These are phyloP conservation scores for Hypholoma sublateritium DNA, from an alignment of 768 basidiomycete species.

Conservation along the genomic window DNA sequence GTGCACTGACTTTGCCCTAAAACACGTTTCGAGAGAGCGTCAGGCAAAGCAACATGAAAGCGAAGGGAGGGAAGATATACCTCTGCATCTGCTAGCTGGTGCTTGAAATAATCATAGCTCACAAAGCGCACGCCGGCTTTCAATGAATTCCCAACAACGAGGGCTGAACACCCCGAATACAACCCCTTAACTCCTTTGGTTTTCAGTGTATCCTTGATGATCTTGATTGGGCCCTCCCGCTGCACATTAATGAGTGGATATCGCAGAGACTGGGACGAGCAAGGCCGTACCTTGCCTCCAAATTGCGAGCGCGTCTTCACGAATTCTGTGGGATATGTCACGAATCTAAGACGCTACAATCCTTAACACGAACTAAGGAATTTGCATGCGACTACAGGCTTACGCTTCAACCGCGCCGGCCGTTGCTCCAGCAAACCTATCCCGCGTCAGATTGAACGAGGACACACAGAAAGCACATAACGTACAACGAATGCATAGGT, in stretches of 20 bases:
- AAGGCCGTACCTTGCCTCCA: slow-evolving; percentile 59
- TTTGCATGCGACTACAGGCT: slow-evolving; percentile 26
- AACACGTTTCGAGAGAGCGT: not conserved
- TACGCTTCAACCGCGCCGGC: slow-evolving; percentile 94
- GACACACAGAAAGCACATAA: not conserved
- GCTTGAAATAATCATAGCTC: slow-evolving; percentile 92
- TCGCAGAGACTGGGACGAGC: not conserved
- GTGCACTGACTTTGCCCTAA: slow-evolving; percentile 89
- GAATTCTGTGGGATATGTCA: slow-evolving; percentile 89
- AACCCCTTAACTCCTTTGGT: slow-evolving; percentile 79
- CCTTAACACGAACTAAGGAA: slow-evolving; percentile 26
- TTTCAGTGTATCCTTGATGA: slow-evolving; percentile 71
- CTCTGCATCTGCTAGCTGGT: slow-evolving; percentile 76
- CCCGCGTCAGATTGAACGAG: not conserved
- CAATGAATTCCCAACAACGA: slow-evolving; percentile 86
- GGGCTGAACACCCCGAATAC: slow-evolving; percentile 90
- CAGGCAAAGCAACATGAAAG: not conserved
- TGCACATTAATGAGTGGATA: slow-evolving; percentile 15
- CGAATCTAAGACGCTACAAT: slow-evolving; percentile 55
- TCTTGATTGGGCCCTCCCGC: slow-evolving; percentile 69
- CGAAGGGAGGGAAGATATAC: slow-evolving; percentile 38
- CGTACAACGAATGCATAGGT: slow-evolving; percentile 75
- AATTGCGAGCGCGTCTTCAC: slow-evolving; percentile 96
- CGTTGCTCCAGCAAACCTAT: slow-evolving; percentile 78
- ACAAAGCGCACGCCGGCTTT: slow-evolving; percentile 98